A percentile compares a stretch with the other conserved stretches of the same genome.
Conservation (phyloP, 352 stramenopile species). For the Globisporangium polare region DNA sequence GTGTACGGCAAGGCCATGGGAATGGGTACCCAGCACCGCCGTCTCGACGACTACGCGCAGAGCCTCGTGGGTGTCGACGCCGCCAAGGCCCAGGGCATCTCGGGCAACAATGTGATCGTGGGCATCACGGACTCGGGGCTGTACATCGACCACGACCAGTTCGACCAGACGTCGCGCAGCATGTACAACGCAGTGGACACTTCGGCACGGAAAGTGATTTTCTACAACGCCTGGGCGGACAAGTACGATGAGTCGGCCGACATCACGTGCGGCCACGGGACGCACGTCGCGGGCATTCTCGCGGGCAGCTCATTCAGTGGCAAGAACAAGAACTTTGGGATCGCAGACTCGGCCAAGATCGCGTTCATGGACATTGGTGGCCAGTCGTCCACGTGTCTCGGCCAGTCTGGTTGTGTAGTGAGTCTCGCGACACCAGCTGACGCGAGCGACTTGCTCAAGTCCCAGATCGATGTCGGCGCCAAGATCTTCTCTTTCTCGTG, state of each 20-base stretch:
- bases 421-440: slow-evolving; percentile 58
- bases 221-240: slow-evolving; percentile 77
- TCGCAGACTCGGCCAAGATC: slow-evolving; percentile 74
- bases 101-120: slow-evolving; percentile 64
- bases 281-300: slow-evolving; percentile 81
- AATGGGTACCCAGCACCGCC: slow-evolving; percentile 16
- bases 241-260: slow-evolving; percentile 57
- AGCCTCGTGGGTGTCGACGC: slow-evolving; percentile 61
- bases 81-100: slow-evolving; percentile 58
- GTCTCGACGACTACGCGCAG: slow-evolving; percentile 59
- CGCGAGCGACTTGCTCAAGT: slow-evolving; percentile 52
- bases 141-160: slow-evolving; percentile 83
- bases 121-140: slow-evolving; percentile 81
- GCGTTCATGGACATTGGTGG: slow-evolving; percentile 90
- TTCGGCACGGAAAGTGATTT: slow-evolving; percentile 66
- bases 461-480: slow-evolving; percentile 65
- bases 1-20: slow-evolving; percentile 15
- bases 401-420: slow-evolving; percentile 46
- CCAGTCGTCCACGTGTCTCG: slow-evolving; percentile 45
- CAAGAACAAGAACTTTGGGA: slow-evolving; percentile 51
- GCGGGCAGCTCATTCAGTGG: slow-evolving; percentile 72
- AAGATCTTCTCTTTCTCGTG: slow-evolving; percentile 86
- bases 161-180: slow-evolving; percentile 56
- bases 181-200: slow-evolving; percentile 41
- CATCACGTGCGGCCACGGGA: slow-evolving; percentile 82